Conservation (phyloP, 208 protist genomes). For the Trypanosomatidae sp. region DNA sequence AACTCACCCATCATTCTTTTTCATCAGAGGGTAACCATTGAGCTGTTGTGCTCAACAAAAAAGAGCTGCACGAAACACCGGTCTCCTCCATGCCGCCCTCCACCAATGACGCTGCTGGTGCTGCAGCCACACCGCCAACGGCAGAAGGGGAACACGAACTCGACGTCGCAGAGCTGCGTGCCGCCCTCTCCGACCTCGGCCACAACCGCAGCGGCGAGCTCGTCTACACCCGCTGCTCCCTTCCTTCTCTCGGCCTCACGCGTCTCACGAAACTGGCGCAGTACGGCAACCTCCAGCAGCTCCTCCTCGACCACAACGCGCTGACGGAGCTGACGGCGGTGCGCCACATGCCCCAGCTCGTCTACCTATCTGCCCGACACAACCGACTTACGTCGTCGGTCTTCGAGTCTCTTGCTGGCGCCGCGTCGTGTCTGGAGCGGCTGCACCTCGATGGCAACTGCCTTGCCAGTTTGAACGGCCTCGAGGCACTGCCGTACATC, state of each 20-base stretch:
- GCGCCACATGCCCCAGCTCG: constrained; percentile 37
- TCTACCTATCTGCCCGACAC: constrained; percentile 61
- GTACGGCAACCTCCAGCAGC: constrained; percentile 62
- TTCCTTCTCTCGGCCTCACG: constrained; percentile 28
- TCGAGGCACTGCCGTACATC: constrained; percentile 62
- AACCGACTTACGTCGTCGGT: constrained; percentile 57
- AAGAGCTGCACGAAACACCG: no score
- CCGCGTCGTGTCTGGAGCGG: constrained; percentile 48
- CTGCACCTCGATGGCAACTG: constrained; percentile 64
- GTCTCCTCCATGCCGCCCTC: no score
- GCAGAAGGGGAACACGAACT: constrained; percentile 1
- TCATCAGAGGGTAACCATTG: no score
- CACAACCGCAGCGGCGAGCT: constrained; percentile 63
- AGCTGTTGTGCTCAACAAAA: no score
- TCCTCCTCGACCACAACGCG: constrained; percentile 64
- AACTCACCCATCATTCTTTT: no score
- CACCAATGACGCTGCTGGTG: no score
- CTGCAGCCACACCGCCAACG: background rate
- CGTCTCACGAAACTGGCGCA: constrained; percentile 35
- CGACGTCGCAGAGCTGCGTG: constrained; percentile 5
- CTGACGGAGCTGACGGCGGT: constrained; percentile 61
- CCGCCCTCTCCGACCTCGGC: constrained; percentile 43
- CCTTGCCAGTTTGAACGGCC: constrained; percentile 48
- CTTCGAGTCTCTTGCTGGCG: constrained; percentile 40
- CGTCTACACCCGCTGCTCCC: constrained; percentile 46